Evolutionary conservation across 768 basidiomycete species (phyloP).

Genomic region (Termitomyces sp.): DNA sequence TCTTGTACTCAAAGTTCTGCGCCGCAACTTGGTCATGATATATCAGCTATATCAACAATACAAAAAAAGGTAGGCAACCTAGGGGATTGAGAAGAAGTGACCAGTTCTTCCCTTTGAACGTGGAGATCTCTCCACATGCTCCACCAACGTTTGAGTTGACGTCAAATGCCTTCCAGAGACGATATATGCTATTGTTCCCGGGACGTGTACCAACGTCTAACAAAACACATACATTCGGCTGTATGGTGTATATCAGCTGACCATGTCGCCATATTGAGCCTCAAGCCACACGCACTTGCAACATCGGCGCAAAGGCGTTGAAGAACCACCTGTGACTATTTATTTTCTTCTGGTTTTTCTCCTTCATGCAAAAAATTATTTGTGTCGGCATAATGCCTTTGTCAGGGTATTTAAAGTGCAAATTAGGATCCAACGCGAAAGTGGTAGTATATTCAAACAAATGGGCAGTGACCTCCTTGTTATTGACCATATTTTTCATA

Average conservation of each 20-base stretch:
- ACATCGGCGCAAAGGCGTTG: slow-evolving; percentile 81
- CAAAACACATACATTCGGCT: slow-evolving; percentile 90
- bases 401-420: slow-evolving; percentile 85
- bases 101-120: slow-evolving; percentile 90
- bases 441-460: slow-evolving; percentile 86
- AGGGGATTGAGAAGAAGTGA: slow-evolving; percentile 76
- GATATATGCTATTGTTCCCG: slow-evolving; percentile 82
- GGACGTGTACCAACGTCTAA: slow-evolving; percentile 95
- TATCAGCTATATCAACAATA: neutral
- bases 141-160: slow-evolving; percentile 90
- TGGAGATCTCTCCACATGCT: slow-evolving; percentile 95
- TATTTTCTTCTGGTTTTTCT: slow-evolving; percentile 95
- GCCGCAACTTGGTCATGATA: slow-evolving; percentile 61
- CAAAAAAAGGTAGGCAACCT: slow-evolving; percentile 35
- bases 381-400: slow-evolving; percentile 95
- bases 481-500: slow-evolving; percentile 61
- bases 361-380: slow-evolving; percentile 87
- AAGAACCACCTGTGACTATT: slow-evolving; percentile 98
- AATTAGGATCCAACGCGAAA: slow-evolving; percentile 70
- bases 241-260: slow-evolving; percentile 1
- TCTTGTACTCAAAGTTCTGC: slow-evolving; percentile 95
- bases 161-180: slow-evolving; percentile 94
- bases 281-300: slow-evolving; percentile 52
- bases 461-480: slow-evolving; percentile 50
- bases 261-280: neutral